Percentiles rank a stretch among this genome's conserved stretches.
These are phyloP conservation scores for Aspergillus nomiae DNA, from an alignment of 2,329 filamentous ascomycete genomes.

Conservation along the genomic window DNA sequence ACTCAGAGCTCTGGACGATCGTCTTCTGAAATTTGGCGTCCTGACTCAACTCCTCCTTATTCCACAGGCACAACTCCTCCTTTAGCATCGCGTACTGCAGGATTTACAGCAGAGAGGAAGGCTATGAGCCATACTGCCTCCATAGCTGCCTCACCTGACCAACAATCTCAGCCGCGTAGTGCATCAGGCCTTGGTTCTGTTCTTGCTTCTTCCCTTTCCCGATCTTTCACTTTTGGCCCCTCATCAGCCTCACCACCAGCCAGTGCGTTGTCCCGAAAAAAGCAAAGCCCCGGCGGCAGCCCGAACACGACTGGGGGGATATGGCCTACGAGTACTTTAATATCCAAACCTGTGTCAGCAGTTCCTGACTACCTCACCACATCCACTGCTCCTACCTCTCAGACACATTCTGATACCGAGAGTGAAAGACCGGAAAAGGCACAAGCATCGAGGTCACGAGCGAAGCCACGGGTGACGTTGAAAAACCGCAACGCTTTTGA, in stretches of 20 bases:
- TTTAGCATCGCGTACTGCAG: slow-evolving; percentile 42
- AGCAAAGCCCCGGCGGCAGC: slow-evolving; percentile 39
- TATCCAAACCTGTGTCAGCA: slow-evolving; percentile 27
- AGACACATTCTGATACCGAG: slow-evolving; percentile 42
- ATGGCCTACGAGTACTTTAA: slow-evolving; percentile 30
- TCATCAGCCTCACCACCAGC: slow-evolving; percentile 47
- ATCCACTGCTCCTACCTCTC: slow-evolving; percentile 31
- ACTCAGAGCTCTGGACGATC: slow-evolving; percentile 53
- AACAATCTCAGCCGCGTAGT: slow-evolving; percentile 39
- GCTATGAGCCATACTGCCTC: slow-evolving; percentile 44
- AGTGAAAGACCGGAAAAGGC: slow-evolving; percentile 32
- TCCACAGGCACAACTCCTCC: slow-evolving; percentile 58
- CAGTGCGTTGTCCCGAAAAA: slow-evolving; percentile 36
- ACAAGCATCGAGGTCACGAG: slow-evolving; percentile 27
- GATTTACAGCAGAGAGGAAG: slow-evolving; percentile 44
- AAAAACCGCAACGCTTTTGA: slow-evolving; percentile 62
- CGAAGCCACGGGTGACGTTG: slow-evolving; percentile 51
- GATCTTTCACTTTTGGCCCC: slow-evolving; percentile 47
- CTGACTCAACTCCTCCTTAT: slow-evolving; percentile 53
- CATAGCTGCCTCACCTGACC: slow-evolving; percentile 46
- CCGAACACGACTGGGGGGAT: slow-evolving; percentile 30
- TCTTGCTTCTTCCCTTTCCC: slow-evolving; percentile 48
- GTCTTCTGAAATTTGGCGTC: slow-evolving; percentile 53
- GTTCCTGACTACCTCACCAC: slow-evolving; percentile 33
- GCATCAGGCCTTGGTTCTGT: slow-evolving; percentile 45